Evolutionary conservation across 768 basidiomycete genomes (phyloP), one percentile per base, ranked within the genome.

Genomic region (Boletus tomentosulus): DNA sequence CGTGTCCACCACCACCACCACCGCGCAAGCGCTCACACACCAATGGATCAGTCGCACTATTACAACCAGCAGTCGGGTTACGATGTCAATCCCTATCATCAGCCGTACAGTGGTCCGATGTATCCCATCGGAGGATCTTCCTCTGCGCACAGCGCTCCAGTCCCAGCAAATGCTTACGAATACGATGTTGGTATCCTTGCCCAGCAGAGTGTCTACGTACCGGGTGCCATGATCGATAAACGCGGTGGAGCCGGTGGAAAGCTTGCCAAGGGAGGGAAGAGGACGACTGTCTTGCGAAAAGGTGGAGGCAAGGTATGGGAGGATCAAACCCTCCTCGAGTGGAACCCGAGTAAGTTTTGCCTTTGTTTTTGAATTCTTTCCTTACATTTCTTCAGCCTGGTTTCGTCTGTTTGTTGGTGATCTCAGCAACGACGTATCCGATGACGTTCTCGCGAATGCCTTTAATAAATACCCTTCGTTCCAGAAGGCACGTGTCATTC

Each of bases 271-370:
- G 92, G 92, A 46, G 89, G 90, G 39, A 97, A 98, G 74, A 77
- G 96, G 56, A 87, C 85, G 46, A 99, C 97, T 3, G 97, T 99
- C 10, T 72, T 99, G 46, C 80, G 97, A 49, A 98, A 98, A 72
- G 96, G 95, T 6, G 96, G 81, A 50, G 97, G 97, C 33, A 95
- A 93, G 74, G 86, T 91, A 24, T 99, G 97, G 97, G 97, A 99
- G 70, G 97, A 99, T 69, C 92, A 92, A 72, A 97, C 93, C 4
- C 76, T 99, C 52, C 72, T 98, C 13, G 97, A 99, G 62, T 99
- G 97, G 97, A 97, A 92, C 74, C 89, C 96, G 49, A 84, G 95
- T 97, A 66, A 60, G 90, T 78, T 9, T 16, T 28, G 4, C 34
- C 37, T 51, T 35, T 16, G 12, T n/a, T 45, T 10, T 43, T 34